These are phyloP conservation scores for Effrenium voratum DNA, from an alignment of 73 alveolate genomes.

Conservation along the genomic window DNA sequence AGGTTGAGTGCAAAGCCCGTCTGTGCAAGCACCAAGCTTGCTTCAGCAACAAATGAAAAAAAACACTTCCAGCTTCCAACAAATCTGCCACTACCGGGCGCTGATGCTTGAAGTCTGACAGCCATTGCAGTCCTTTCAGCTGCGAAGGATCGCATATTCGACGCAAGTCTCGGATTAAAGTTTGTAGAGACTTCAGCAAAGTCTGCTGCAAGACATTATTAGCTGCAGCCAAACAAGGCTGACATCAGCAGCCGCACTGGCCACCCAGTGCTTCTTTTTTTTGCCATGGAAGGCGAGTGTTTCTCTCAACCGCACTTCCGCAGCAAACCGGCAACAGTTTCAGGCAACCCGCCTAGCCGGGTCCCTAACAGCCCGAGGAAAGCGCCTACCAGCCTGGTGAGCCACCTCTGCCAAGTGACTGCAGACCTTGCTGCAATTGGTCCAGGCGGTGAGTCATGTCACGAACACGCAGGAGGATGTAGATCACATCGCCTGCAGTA, in stretches of 20 bases:
- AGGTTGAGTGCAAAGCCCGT: no score
- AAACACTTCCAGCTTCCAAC: no score
- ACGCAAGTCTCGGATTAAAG: no score
- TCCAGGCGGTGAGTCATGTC: slow-evolving; percentile 91
- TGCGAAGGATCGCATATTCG: not conserved
- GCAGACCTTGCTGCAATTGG: slow-evolving; percentile 52
- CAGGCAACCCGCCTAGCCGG: not conserved
- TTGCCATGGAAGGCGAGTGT: not conserved
- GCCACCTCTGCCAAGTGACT: not conserved
- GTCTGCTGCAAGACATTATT: no score
- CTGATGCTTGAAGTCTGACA: not conserved
- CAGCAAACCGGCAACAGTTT: not conserved
- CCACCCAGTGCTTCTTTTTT: not conserved
- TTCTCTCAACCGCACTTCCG: not conserved
- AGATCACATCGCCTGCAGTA: slow-evolving; percentile 87
- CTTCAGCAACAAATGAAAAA: no score
- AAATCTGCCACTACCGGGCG: no score
- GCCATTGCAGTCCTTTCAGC: not conserved
- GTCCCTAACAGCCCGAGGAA: not conserved
- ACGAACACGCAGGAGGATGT: slow-evolving; percentile 81
- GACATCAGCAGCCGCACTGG: no score
- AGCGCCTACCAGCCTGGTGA: not conserved
- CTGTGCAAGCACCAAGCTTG: no score
- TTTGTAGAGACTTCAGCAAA: no score
- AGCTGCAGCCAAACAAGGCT: no score